phyloP scores from a whole-genome alignment of 176 grass and related monocot genomes.

The Musa schizocarpa region DNA sequence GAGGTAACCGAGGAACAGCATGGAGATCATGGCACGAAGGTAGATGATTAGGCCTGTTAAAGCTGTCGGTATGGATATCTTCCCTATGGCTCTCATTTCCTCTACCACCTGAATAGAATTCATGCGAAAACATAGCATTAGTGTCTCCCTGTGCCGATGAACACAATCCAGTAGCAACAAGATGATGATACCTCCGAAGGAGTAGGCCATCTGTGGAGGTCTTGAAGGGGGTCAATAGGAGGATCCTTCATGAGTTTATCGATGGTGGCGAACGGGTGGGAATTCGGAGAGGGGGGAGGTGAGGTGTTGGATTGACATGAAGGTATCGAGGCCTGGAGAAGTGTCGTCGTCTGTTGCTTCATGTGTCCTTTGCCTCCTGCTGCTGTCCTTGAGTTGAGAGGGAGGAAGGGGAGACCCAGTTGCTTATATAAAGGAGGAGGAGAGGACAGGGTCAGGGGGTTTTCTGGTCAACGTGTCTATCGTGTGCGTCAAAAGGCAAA shows the following conservation, averaged over 20 bases:
- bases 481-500: not conserved
- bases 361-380: not conserved
- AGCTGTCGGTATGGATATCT: conserved; percentile 68
- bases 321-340: not conserved
- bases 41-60: conserved; percentile 78
- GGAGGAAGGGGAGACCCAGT: not conserved
- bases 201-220: conserved; percentile 20
- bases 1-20: conserved; percentile 72
- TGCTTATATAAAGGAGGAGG: not conserved
- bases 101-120: conserved; percentile 39
- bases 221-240: not conserved
- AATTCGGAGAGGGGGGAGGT: conserved; percentile 14
- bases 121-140: conserved; percentile 5
- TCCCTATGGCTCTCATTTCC: conserved; percentile 69
- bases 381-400: not conserved
- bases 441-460: not conserved
- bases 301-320: not conserved
- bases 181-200: conserved; percentile 8
- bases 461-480: not conserved
- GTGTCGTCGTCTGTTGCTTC: not conserved
- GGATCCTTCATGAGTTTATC: conserved; percentile 6
- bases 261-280: conserved; percentile 30
- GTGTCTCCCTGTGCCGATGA: too few species aligned
- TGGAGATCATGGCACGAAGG: conserved; percentile 84
- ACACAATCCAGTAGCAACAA: too few species aligned